These are phyloP conservation scores for Suhomyces faveliae DNA, from an alignment of 805 yeast species.

Conservation along the genomic window DNA sequence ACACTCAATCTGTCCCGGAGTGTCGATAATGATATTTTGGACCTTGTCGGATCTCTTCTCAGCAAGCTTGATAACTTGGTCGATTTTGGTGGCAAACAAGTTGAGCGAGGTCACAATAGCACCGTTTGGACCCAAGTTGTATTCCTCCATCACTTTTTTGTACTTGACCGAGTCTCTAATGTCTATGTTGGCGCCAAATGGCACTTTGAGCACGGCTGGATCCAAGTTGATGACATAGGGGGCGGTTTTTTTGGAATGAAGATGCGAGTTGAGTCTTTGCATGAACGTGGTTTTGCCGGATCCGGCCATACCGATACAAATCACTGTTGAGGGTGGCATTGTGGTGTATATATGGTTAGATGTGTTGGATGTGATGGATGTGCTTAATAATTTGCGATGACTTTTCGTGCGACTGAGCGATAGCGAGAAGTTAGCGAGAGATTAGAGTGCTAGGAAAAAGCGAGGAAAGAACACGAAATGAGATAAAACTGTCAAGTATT, in stretches of 20 bases:
- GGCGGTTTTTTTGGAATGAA: slow-evolving; percentile 66
- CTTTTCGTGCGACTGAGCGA: too few species aligned
- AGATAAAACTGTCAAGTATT: too few species aligned
- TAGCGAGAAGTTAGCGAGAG: too few species aligned
- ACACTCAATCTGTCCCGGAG: slow-evolving; percentile 99
- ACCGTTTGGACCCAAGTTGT: slow-evolving; percentile 95
- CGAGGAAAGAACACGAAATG: too few species aligned
- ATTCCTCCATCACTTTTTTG: slow-evolving; percentile 94
- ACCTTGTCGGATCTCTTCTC: slow-evolving; percentile 66
- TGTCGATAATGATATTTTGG: slow-evolving; percentile 81
- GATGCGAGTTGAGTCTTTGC: slow-evolving; percentile 89
- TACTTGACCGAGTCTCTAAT: slow-evolving; percentile 95
- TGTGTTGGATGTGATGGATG: background rate
- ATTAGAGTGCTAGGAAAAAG: too few species aligned
- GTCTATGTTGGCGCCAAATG: slow-evolving; percentile 91
- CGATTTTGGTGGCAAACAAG: slow-evolving; percentile 90
- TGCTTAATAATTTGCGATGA: slow-evolving; percentile 2
- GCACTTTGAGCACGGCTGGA: slow-evolving; percentile 94
- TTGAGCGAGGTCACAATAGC: slow-evolving; percentile 95
- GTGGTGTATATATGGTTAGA: slow-evolving; percentile 1
- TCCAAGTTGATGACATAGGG: slow-evolving; percentile 94
- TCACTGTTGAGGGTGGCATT: slow-evolving; percentile 39
- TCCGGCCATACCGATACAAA: slow-evolving; percentile 54
- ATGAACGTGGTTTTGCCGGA: slow-evolving; percentile 97
- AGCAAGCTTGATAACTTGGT: slow-evolving; percentile 84